Evolutionary conservation across 164 flowering plant genomes (phyloP).

Genomic region (Vitis rupestris): DNA sequence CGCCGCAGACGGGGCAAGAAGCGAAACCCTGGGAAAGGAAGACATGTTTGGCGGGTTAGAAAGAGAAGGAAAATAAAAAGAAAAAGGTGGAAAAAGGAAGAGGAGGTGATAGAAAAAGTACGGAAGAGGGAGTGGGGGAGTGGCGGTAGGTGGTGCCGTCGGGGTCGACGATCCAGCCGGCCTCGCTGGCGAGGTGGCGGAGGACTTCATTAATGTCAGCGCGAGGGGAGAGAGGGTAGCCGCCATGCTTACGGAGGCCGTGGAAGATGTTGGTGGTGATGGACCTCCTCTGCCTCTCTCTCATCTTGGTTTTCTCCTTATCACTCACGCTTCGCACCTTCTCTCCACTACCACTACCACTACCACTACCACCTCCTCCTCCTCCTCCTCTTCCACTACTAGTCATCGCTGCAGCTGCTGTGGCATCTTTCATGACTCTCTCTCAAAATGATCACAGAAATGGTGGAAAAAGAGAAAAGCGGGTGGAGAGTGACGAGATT

Average conservation of each 20-base stretch:
- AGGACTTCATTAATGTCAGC: slow-evolving; percentile 67
- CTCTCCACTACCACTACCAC: neutral
- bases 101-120: neutral
- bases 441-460: too few relatives aligned
- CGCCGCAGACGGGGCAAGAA: slow-evolving; percentile 12
- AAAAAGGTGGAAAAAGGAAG: neutral
- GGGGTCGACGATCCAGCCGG: slow-evolving; percentile 55
- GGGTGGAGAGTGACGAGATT: too few relatives aligned
- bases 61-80: neutral
- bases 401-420: too few relatives aligned
- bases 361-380: neutral
- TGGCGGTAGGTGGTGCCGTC: slow-evolving; percentile 65
- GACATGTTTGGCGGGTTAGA: neutral
- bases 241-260: slow-evolving; percentile 53
- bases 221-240: slow-evolving; percentile 46
- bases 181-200: slow-evolving; percentile 45
- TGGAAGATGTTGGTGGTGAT: slow-evolving; percentile 55
- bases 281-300: slow-evolving; percentile 55
- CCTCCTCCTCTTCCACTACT: too few relatives aligned
- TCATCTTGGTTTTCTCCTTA: slow-evolving; percentile 51
- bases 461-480: too few relatives aligned
- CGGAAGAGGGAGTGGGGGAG: neutral
- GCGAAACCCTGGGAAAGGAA: neutral
- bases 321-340: slow-evolving; percentile 35
- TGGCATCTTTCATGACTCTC: too few relatives aligned